Evolutionary conservation across 1,284 basidiomycete species (phyloP).

Genomic region (Malassezia slooffiae): DNA sequence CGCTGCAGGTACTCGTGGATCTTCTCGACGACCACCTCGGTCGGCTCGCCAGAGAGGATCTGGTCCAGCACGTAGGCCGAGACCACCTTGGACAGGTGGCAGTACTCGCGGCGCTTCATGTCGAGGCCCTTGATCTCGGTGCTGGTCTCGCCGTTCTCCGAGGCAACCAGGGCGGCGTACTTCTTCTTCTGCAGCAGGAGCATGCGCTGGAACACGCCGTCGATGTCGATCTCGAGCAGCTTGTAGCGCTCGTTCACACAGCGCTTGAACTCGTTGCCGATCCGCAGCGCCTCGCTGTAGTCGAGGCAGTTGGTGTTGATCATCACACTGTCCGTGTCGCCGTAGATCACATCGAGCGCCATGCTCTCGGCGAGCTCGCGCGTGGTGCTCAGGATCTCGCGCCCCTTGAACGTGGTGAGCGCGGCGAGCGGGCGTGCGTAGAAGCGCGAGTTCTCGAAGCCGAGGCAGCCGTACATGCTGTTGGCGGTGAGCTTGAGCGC

Average conservation of each 20-base stretch:
- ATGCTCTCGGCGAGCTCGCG: slow-evolving; percentile 82
- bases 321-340: slow-evolving; percentile 97
- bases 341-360: slow-evolving; percentile 88
- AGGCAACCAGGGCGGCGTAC: slow-evolving; percentile 72
- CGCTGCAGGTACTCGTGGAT: slow-evolving; percentile 82
- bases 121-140: slow-evolving; percentile 90
- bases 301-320: slow-evolving; percentile 91
- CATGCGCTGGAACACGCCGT: slow-evolving; percentile 84
- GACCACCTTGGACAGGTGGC: slow-evolving; percentile 75
- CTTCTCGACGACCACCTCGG: slow-evolving; percentile 75
- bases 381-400: slow-evolving; percentile 90
- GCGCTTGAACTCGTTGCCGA: slow-evolving; percentile 84
- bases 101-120: slow-evolving; percentile 97
- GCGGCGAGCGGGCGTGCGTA: slow-evolving; percentile 93
- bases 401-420: slow-evolving; percentile 92
- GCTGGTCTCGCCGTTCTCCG: slow-evolving; percentile 26
- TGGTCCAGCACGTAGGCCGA: slow-evolving; percentile 61
- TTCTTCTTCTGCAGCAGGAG: slow-evolving; percentile 97
- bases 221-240: slow-evolving; percentile 91
- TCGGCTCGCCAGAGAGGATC: slow-evolving; percentile 79
- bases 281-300: slow-evolving; percentile 75
- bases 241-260: slow-evolving; percentile 90
- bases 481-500: slow-evolving; percentile 97
- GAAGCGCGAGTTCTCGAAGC: slow-evolving; percentile 92
- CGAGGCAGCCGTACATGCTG: slow-evolving; percentile 99